Evolutionary conservation across 352 stramenopile species (phyloP).

Genomic region (Phytophthora kernoviae): DNA sequence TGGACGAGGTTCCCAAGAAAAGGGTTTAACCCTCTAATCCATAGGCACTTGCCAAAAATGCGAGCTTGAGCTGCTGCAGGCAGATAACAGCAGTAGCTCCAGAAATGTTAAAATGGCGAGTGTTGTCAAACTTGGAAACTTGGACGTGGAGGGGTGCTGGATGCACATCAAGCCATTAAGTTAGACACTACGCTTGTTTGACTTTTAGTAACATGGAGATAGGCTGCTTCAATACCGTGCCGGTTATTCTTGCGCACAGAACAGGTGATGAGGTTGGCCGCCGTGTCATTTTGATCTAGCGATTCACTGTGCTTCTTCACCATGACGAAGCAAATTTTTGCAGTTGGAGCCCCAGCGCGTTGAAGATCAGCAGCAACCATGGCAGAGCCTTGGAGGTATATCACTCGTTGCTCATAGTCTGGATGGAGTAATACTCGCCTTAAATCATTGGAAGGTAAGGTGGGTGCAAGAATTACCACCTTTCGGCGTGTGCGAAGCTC

Average conservation of each 20-base stretch:
- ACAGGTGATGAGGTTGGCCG: slow-evolving; percentile 75
- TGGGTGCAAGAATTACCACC: slow-evolving; percentile 75
- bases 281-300: slow-evolving; percentile 69
- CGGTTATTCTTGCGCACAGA: slow-evolving; percentile 80
- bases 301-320: slow-evolving; percentile 68
- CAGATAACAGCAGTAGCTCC: slow-evolving; percentile 74
- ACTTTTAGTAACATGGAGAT: not conserved
- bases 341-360: slow-evolving; percentile 51
- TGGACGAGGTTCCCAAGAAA: slow-evolving; percentile 83
- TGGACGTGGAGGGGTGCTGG: slow-evolving; percentile 74
- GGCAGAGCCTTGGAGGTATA: slow-evolving; percentile 78
- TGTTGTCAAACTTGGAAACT: slow-evolving; percentile 79
- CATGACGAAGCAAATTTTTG: slow-evolving; percentile 77
- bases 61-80: slow-evolving; percentile 74
- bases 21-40: slow-evolving; percentile 71
- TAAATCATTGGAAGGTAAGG: slow-evolving; percentile 59
- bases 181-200: not conserved
- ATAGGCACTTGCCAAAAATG: slow-evolving; percentile 77
- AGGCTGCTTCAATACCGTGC: slow-evolving; percentile 35
- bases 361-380: slow-evolving; percentile 77
- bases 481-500: slow-evolving; percentile 57
- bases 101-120: slow-evolving; percentile 74
- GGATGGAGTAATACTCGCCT: slow-evolving; percentile 68
- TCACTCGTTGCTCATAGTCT: slow-evolving; percentile 75
- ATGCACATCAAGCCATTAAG: too few species aligned